Evolutionary conservation across 495 filamentous ascomycete genomes (phyloP).

Genomic region (Immersiella caudata): DNA sequence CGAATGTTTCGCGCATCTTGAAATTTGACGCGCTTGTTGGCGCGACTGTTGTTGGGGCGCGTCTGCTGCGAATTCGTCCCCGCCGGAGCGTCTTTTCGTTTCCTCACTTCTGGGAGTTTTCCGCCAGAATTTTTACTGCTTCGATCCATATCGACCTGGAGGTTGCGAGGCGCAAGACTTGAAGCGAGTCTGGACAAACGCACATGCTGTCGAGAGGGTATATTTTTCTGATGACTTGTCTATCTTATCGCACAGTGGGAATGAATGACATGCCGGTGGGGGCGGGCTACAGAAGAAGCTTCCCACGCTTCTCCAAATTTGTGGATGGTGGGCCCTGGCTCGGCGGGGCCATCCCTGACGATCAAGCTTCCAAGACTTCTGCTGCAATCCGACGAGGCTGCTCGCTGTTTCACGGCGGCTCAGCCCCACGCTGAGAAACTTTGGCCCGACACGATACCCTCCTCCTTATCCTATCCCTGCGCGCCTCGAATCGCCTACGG

Average conservation of each 20-base stretch:
- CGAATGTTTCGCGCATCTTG: slow-evolving; percentile 71
- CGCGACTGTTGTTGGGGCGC: slow-evolving; percentile 16
- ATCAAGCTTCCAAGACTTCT: slow-evolving; percentile 1
- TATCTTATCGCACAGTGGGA: not conserved
- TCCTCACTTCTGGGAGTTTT: slow-evolving; percentile 10
- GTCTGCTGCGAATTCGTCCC: slow-evolving; percentile 20
- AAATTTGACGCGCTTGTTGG: slow-evolving; percentile 61
- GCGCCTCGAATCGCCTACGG: not conserved
- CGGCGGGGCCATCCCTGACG: slow-evolving; percentile 4
- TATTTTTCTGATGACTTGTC: not conserved
- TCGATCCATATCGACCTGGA: slow-evolving; percentile 19
- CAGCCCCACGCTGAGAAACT: not conserved
- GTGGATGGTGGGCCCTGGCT: too few species aligned
- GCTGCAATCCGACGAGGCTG: slow-evolving; percentile 1
- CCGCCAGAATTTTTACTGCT: slow-evolving; percentile 4
- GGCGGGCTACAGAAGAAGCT: not conserved
- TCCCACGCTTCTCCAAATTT: too few species aligned
- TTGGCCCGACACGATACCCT: not conserved
- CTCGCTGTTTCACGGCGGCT: not conserved
- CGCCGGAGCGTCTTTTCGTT: slow-evolving; percentile 25
- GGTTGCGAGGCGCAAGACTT: not conserved
- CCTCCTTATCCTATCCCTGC: not conserved
- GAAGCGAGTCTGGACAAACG: not conserved
- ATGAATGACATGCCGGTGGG: not conserved
- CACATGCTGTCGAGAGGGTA: not conserved